These are phyloP conservation scores for Paracoccidioides lutzii DNA, from an alignment of 2,329 filamentous ascomycete genomes.

Conservation along the genomic window DNA sequence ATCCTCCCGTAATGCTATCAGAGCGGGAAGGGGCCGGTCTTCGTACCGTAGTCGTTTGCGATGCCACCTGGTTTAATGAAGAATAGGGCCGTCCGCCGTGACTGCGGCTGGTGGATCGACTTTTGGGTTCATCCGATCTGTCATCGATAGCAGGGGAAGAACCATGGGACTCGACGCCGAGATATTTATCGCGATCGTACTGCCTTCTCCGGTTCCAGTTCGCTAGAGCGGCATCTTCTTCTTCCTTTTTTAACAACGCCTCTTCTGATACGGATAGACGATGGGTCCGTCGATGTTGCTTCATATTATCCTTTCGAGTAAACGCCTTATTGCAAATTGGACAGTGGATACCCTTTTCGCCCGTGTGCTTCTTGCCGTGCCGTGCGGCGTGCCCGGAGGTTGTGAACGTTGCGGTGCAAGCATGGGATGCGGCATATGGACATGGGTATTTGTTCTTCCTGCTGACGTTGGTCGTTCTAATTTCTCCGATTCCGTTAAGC, in stretches of 20 bases:
- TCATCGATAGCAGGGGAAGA: neutral
- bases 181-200: slow-evolving; percentile 3
- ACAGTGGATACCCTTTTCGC: slow-evolving; percentile 55
- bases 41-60: neutral
- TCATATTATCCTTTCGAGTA: slow-evolving; percentile 58
- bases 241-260: slow-evolving; percentile 14
- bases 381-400: slow-evolving; percentile 55
- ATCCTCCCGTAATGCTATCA: slow-evolving; percentile 4
- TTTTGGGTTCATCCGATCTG: slow-evolving; percentile 2
- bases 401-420: slow-evolving; percentile 51
- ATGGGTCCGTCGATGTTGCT: slow-evolving; percentile 53
- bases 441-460: slow-evolving; percentile 55
- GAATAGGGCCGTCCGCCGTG: slow-evolving; percentile 3
- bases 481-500: slow-evolving; percentile 16
- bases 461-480: slow-evolving; percentile 12
- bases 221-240: neutral
- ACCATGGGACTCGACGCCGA: neutral
- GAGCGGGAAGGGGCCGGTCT: neutral
- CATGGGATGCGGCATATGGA: slow-evolving; percentile 46
- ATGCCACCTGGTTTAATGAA: neutral
- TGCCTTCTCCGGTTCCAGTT: neutral
- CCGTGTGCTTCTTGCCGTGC: slow-evolving; percentile 56
- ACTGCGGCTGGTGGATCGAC: slow-evolving; percentile 2
- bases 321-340: slow-evolving; percentile 56
- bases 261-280: slow-evolving; percentile 18